Percentiles rank a stretch among this genome's conserved stretches.
Conservation (phyloP, 2,329 filamentous ascomycete species). For the Sphaerulina musiva region DNA sequence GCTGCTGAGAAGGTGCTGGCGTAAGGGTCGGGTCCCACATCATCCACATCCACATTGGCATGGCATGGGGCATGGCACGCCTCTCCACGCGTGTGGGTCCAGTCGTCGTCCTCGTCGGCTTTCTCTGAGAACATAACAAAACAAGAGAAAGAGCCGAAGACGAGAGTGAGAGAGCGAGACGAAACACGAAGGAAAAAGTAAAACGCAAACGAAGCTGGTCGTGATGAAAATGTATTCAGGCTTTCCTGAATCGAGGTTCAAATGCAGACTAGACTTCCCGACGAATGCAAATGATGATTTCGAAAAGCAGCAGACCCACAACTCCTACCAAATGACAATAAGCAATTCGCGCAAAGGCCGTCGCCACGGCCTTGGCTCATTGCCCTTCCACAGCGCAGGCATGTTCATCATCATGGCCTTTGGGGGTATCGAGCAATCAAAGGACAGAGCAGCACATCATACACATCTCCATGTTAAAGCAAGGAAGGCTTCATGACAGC, state of each 20-base stretch:
- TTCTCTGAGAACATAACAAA: too few relatives aligned
- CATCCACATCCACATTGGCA: too few relatives aligned
- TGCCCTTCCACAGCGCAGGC: conserved; percentile 11
- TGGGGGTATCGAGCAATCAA: conserved; percentile 20
- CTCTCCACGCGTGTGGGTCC: too few relatives aligned
- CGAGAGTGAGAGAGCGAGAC: neutral
- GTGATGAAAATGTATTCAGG: neutral
- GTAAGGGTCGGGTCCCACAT: neutral
- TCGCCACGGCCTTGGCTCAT: conserved; percentile 9
- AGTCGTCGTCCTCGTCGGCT: neutral
- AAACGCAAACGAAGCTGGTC: neutral
- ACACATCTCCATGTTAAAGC: neutral
- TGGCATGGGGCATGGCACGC: too few relatives aligned
- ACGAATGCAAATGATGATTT: neutral
- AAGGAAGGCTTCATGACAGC: conserved; percentile 20
- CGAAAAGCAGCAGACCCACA: neutral
- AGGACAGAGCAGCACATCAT: conserved; percentile 9
- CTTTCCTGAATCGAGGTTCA: neutral
- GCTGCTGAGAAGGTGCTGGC: conserved; percentile 12
- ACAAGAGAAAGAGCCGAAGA: neutral
- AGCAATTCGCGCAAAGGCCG: conserved; percentile 11
- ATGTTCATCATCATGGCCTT: conserved; percentile 10
- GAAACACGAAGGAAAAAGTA: too few relatives aligned
- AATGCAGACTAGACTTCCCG: neutral
- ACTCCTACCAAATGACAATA: conserved; percentile 4